Conservation (phyloP, 2,329 filamentous ascomycete genomes). For the Pseudogymnoascus sp. region DNA sequence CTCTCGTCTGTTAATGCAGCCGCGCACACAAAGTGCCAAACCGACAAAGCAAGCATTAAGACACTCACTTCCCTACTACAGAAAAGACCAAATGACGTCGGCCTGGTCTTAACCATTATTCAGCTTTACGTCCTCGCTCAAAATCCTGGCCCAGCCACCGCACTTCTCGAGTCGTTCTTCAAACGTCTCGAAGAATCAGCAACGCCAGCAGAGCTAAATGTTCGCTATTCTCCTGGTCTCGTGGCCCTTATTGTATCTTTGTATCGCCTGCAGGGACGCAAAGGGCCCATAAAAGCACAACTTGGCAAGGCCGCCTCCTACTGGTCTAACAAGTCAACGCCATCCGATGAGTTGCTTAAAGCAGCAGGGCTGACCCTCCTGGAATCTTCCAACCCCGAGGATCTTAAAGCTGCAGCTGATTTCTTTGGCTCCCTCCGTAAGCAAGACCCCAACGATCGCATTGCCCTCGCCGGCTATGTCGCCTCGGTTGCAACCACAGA, state of each 20-base stretch:
- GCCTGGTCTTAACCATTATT: constrained; percentile 69
- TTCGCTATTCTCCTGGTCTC: constrained; percentile 77
- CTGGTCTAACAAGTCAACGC: constrained; percentile 62
- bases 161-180: constrained; percentile 70
- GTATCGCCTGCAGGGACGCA: constrained; percentile 69
- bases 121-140: constrained; percentile 71
- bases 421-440: constrained; percentile 69
- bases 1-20: constrained; percentile 65
- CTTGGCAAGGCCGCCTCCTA: constrained; percentile 72
- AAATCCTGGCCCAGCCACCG: constrained; percentile 66
- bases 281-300: constrained; percentile 62
- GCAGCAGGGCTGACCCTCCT: constrained; percentile 80
- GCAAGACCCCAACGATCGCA: constrained; percentile 58
- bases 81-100: constrained; percentile 70
- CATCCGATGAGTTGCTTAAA: constrained; percentile 60
- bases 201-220: constrained; percentile 52
- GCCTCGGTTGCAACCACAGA: constrained; percentile 66
- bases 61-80: constrained; percentile 63
- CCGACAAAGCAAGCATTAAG: constrained; percentile 62
- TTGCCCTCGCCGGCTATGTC: constrained; percentile 75
- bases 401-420: constrained; percentile 64
- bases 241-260: constrained; percentile 73
- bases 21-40: constrained; percentile 57
- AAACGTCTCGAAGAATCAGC: constrained; percentile 59
- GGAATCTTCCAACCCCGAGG: constrained; percentile 61